Evolutionary conservation across 2,329 filamentous ascomycete genomes (phyloP).

Genomic region (Talaromyces funiculosus): DNA sequence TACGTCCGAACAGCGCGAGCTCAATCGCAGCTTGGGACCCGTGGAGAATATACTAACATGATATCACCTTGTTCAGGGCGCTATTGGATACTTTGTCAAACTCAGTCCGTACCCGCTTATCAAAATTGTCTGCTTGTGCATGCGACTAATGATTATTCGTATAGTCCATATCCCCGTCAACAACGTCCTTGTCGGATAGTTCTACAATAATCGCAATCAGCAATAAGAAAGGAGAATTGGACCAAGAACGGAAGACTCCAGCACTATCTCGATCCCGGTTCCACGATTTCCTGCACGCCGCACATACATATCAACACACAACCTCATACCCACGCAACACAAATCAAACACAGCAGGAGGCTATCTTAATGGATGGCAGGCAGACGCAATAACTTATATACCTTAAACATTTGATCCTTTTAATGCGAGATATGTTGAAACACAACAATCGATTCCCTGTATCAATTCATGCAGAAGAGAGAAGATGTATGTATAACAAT

Average conservation of each 20-base stretch:
- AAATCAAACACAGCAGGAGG: not conserved
- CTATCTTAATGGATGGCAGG: not conserved
- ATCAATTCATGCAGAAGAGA: not conserved
- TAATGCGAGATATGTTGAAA: too few relatives aligned
- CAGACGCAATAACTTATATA: not conserved
- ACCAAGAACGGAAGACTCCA: not conserved
- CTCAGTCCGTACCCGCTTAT: conserved; percentile 42
- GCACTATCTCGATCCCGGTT: not conserved
- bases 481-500: not conserved
- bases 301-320: not conserved
- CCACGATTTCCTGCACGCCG: too few relatives aligned
- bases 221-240: not conserved
- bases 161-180: conserved; percentile 48
- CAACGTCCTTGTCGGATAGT: conserved; percentile 46
- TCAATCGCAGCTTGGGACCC: too few relatives aligned
- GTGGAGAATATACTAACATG: not conserved
- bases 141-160: not conserved
- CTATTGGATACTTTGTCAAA: conserved; percentile 57
- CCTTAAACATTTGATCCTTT: not conserved
- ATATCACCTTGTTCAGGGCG: conserved; percentile 37
- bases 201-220: conserved; percentile 18
- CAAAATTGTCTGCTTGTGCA: not conserved
- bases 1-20: conserved; percentile 15
- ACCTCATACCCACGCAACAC: not conserved
- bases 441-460: not conserved